Conservation (phyloP, 2,329 filamentous ascomycete genomes). For the Chaetomium sp. region DNA sequence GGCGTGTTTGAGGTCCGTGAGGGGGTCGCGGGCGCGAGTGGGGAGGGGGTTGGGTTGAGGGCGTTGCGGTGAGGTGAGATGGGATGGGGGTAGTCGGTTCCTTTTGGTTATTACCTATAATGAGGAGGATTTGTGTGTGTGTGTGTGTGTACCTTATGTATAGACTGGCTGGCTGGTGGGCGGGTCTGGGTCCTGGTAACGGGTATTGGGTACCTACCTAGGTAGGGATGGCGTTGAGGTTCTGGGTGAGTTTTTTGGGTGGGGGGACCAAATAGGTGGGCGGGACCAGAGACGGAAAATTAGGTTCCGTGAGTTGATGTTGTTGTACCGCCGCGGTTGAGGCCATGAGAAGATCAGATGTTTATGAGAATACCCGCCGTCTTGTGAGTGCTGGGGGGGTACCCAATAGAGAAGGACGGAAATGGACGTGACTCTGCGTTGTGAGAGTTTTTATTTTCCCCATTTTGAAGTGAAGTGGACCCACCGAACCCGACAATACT, state of each 20-base stretch:
- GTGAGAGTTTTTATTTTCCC: no score
- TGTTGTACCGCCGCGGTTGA: background rate
- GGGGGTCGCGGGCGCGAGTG: background rate
- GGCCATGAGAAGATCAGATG: background rate
- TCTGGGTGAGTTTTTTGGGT: background rate
- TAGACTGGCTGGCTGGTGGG: background rate
- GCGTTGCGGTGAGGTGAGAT: background rate
- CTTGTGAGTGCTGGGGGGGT: background rate
- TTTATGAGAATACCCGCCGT: background rate
- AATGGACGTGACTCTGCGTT: no score
- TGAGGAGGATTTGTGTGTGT: background rate
- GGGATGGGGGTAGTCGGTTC: background rate
- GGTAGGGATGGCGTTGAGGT: background rate
- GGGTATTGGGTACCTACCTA: background rate
- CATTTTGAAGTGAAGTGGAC: no score
- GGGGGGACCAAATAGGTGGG: background rate
- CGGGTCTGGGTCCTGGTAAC: background rate
- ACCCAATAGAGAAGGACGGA: no score
- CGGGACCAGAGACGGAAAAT: background rate
- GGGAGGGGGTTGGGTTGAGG: slow-evolving; percentile 3
- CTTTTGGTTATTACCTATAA: background rate
- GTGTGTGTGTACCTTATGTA: background rate
- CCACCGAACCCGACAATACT: no score
- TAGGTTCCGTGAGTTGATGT: background rate
- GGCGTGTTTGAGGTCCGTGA: slow-evolving; percentile 44